Percentiles rank a stretch among this genome's conserved stretches.
Evolutionary conservation across 2,329 filamentous ascomycete species (phyloP).

Genomic region (Pyricularia grisea): DNA sequence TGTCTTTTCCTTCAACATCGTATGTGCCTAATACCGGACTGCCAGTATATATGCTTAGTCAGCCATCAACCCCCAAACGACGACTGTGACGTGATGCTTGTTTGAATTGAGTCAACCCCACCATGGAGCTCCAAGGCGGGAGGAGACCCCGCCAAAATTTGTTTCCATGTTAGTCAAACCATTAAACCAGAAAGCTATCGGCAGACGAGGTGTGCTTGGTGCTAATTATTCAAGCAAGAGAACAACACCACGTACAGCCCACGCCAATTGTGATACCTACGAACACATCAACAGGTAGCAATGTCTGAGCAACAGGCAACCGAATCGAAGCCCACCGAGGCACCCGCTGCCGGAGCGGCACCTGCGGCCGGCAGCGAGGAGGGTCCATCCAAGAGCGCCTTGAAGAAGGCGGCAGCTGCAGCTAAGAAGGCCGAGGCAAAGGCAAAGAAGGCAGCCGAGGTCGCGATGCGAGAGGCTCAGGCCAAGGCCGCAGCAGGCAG

Average conservation of each 20-base stretch:
- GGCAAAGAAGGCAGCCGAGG: constrained; percentile 59
- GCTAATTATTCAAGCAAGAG: background rate
- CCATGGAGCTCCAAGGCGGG: background rate
- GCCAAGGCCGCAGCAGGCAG: constrained; percentile 56
- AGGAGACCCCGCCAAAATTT: background rate
- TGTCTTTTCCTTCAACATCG: too few species aligned
- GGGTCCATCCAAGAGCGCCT: constrained; percentile 63
- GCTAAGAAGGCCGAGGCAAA: constrained; percentile 84
- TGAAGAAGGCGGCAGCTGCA: constrained; percentile 79
- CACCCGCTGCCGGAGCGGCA: background rate
- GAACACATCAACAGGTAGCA: background rate
- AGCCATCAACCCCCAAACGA: background rate
- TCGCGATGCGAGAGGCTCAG: constrained; percentile 50
- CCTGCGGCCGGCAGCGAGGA: constrained; percentile 23
- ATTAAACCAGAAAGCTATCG: background rate
- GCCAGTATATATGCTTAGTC: background rate
- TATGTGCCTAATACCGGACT: too few species aligned
- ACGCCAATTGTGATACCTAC: background rate
- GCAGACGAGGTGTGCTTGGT: background rate
- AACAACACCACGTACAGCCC: background rate
- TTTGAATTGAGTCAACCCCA: constrained; percentile 4
- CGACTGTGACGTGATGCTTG: background rate
- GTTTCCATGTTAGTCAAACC: background rate
- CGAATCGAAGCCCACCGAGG: constrained; percentile 2
- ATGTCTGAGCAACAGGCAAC: constrained; percentile 4